A percentile compares a stretch with the other conserved stretches of the same genome.
Conservation (phyloP, 2,329 filamentous ascomycete species). For the Fusarium foetens region DNA sequence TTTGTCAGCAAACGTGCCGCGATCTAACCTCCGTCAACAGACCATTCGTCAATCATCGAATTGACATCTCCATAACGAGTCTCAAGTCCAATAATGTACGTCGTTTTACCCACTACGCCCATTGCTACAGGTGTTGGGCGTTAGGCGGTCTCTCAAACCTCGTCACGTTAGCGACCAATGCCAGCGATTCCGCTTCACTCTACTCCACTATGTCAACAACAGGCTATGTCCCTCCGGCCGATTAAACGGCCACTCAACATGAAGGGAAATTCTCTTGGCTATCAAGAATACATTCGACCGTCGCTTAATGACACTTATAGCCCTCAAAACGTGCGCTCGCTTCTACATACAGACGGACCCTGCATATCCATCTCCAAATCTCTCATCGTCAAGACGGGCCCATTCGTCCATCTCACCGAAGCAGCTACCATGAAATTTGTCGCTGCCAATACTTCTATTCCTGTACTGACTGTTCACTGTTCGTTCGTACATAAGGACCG, state of each 20-base stretch:
- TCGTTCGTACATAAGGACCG: constrained; percentile 51
- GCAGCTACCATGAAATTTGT: constrained; percentile 38
- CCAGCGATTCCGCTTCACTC: background rate
- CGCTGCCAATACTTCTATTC: constrained; percentile 33
- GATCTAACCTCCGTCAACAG: background rate
- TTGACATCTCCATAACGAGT: background rate
- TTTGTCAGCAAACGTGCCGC: background rate
- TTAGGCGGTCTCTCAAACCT: background rate
- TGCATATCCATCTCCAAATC: constrained; percentile 41
- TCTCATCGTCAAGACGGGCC: constrained; percentile 37
- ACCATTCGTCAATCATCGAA: background rate
- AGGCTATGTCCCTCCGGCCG: background rate
- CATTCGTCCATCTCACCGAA: constrained; percentile 36
- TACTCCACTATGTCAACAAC: background rate
- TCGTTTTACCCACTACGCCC: rapidly evolving
- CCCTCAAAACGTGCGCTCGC: constrained; percentile 43
- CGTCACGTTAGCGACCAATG: rapidly evolving
- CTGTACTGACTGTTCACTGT: constrained; percentile 35
- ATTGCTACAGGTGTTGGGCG: too few species aligned
- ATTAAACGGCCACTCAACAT: constrained; percentile 13
- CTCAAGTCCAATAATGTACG: background rate
- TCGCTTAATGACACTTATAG: constrained; percentile 41
- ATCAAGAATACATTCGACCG: constrained; percentile 45
- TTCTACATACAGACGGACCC: constrained; percentile 40
- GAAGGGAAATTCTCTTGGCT: constrained; percentile 42